Conservation (phyloP, 2,329 filamentous ascomycete species). For the Aureobasidium sp. region DNA sequence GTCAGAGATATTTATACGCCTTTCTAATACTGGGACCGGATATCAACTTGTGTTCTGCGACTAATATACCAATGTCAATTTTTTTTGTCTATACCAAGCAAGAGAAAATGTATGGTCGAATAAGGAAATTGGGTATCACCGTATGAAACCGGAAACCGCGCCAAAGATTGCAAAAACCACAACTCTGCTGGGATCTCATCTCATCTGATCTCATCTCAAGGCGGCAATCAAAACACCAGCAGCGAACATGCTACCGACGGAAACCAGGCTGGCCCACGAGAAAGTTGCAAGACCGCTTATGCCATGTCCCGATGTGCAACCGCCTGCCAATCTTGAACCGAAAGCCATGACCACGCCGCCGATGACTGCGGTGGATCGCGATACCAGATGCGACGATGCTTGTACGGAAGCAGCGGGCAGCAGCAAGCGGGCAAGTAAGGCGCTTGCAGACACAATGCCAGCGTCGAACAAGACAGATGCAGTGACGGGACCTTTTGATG, state of each 20-base stretch:
- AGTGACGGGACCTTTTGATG: conserved; percentile 25
- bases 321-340: conserved; percentile 54
- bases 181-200: neutral
- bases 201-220: neutral
- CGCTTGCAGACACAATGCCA: conserved; percentile 43
- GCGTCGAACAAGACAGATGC: conserved; percentile 44
- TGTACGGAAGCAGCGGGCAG: conserved; percentile 8
- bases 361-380: conserved; percentile 30
- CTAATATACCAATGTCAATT: neutral
- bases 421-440: conserved; percentile 21
- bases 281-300: conserved; percentile 58
- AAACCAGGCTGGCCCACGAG: conserved; percentile 53
- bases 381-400: neutral
- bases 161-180: neutral
- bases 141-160: neutral
- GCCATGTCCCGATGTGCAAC: conserved; percentile 61
- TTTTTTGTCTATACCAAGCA: neutral
- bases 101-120: neutral
- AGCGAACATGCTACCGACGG: conserved; percentile 49
- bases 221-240: conserved; percentile 31
- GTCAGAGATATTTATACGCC: neutral
- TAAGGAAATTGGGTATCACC: neutral
- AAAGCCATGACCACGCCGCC: conserved; percentile 52
- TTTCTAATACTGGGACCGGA: neutral
- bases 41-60: neutral